Evolutionary conservation across 2,329 filamentous ascomycete genomes (phyloP), one percentile per base, ranked within the genome.

Genomic region (Fusarium algeriense): DNA sequence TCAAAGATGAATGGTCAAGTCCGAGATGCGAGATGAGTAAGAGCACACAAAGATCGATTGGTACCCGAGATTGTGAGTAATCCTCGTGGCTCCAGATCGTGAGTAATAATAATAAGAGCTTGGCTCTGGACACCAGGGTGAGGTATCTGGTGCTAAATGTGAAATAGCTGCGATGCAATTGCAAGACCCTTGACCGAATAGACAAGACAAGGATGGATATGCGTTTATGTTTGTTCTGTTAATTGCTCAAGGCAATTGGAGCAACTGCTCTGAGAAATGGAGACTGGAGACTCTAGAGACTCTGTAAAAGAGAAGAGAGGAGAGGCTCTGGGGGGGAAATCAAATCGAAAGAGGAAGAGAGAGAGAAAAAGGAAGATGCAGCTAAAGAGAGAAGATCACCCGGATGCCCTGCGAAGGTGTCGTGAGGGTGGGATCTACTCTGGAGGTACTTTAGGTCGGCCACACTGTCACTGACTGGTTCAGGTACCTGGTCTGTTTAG

Each of bases 211-310:
- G 38, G 38, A 34, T 32, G 23, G 45, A 49, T 54, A 59, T 55
- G 45, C 35, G 40, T 57, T 43, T 56, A 43, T 44, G 55, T 50
- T 49, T 38, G 41, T 58, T 35, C 55, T 43, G 53, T 34, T 37
- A 30, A 53, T 43, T 67, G 60, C 54, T 32, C 17, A 38, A 32
- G 49, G 60, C 56, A 72, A 72, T 73, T 67, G 69, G 54, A 60
- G 54, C 61, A 70, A 67, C 57, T 70, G 69, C 69, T 62, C 52
- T 44, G 43, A 41, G 38, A 46, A 55, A 37, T 56, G 64, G 52
- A 40, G 60, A 26, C 48, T 38, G 41, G 60, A 71, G 64, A 56
- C 68, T 71, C 58, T 56, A 60, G 40, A 64, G 64, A 57, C 64
- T 71, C 68, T 67, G 40, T 37, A 57, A 46, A 34, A 44, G 41